Evolutionary conservation across 495 filamentous ascomycete genomes (phyloP), one percentile per base, ranked within the genome.

Genomic region (Neurospora sublineolata): DNA sequence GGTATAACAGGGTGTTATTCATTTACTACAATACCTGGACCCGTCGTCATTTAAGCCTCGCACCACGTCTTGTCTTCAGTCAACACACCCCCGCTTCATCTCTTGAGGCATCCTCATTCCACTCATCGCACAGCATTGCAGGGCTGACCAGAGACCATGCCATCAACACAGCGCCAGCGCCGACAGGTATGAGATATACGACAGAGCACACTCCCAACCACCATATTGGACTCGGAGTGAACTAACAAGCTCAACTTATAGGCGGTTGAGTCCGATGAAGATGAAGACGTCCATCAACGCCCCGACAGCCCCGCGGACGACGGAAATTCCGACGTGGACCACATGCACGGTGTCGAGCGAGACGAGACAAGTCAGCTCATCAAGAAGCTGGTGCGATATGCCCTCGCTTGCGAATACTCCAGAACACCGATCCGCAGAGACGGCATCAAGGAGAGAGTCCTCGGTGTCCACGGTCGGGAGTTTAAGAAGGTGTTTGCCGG

Each of bases 321-420:
- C 9, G 82, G 74, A 58, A 79, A 73, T 20, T 82, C 82, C 36
- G 79, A 80, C 11, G 83, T 82, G 68, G 76, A 80, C 58, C 76
- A 76, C 3, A 84, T 83, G 77, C 81, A 76, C 38, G 80, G 70
- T 20, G 71, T 70, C 16, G 81, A 79, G 37, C 72, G 80, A 9
- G 78, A 79, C 76, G 83, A 69, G 75, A 80, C 75, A 75, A 82
- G 68, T 68, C 88, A 91, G 72, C 83, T 94, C 75, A 88, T 93
- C 38, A 97, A 97, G 81, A 97, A 94, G 74, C 82, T 99, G 67
- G 90, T 98, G 23, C 89, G 95, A n/a, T 87, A 97, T 58, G 95
- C 93, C 3, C 79, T 98, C 7, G 88, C 94, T 3, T 93, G 92
- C 82, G 95, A 97, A 79, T 96, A 92, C 79, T 86, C 92, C n/a